These are phyloP conservation scores for Hydnomerulius pinastri DNA, from an alignment of 768 basidiomycete species.

Conservation along the genomic window DNA sequence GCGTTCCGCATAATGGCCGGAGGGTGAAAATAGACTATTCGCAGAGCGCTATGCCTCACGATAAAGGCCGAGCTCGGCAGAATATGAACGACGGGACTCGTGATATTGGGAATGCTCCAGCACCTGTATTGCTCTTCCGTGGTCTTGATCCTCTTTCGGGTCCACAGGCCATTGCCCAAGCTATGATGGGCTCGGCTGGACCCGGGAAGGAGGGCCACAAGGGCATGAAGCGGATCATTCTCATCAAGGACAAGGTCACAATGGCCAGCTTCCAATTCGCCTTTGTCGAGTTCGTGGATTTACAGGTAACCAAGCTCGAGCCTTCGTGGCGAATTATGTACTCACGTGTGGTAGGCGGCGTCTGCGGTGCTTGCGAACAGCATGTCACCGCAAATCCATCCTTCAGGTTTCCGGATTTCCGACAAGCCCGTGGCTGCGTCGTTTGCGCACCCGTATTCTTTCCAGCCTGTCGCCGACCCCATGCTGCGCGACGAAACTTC, in stretches of 20 bases:
- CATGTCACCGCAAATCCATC: conserved; percentile 85
- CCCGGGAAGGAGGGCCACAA: conserved; percentile 73
- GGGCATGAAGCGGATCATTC: conserved; percentile 84
- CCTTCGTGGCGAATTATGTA: not conserved
- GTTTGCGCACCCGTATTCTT: conserved; percentile 90
- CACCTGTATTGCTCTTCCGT: conserved; percentile 84
- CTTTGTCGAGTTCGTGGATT: conserved; percentile 89
- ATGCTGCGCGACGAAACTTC: conserved; percentile 78
- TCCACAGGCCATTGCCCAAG: conserved; percentile 83
- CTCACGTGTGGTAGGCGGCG: conserved; percentile 60
- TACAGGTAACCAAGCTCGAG: conserved; percentile 53
- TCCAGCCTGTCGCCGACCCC: conserved; percentile 77
- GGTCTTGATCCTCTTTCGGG: conserved; percentile 87
- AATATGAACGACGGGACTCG: conserved; percentile 91
- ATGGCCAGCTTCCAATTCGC: conserved; percentile 91
- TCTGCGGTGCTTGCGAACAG: conserved; percentile 79
- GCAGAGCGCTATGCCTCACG: conserved; percentile 75
- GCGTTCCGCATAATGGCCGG: conserved; percentile 72
- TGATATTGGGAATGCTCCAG: conserved; percentile 88
- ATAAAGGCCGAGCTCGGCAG: conserved; percentile 59
- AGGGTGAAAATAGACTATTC: conserved; percentile 97
- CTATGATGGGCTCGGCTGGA: conserved; percentile 83
- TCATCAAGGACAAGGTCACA: conserved; percentile 87
- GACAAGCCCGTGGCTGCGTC: conserved; percentile 88
- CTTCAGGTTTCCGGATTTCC: conserved; percentile 91